Percentiles rank a stretch among this genome's conserved stretches.
These are phyloP conservation scores for Sporothrix brasiliensis DNA, from an alignment of 2,329 filamentous ascomycete species.

Conservation along the genomic window DNA sequence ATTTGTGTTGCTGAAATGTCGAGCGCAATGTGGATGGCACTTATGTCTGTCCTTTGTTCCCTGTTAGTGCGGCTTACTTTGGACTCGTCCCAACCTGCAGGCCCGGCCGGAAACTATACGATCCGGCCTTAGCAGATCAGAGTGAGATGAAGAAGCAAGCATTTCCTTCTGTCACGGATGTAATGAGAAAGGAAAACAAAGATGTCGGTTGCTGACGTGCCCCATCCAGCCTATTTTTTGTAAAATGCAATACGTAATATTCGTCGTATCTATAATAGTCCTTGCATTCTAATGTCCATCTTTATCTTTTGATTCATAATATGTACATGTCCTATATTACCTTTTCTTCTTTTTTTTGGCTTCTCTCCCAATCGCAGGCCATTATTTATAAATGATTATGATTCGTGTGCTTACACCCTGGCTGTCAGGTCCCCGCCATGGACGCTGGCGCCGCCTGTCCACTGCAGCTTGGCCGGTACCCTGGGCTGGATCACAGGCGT, in stretches of 20 bases:
- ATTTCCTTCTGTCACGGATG: neutral
- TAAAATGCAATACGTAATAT: neutral
- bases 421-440: constrained; percentile 24
- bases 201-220: no score
- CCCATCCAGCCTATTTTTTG: neutral
- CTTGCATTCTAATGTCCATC: neutral
- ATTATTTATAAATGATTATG: no score
- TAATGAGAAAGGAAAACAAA: no score
- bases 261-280: neutral
- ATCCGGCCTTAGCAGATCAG: neutral
- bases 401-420: neutral
- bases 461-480: constrained; percentile 34
- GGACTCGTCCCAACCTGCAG: neutral
- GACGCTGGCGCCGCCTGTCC: constrained; percentile 30
- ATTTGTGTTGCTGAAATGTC: no score
- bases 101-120: neutral
- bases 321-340: neutral
- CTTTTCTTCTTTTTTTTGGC: no score
- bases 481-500: constrained; percentile 49
- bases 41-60: neutral
- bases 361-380: no score
- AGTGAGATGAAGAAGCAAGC: neutral
- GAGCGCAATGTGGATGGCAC: neutral
- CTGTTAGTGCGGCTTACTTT: neutral
- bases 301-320: neutral